A percentile compares a stretch with the other conserved stretches of the same genome.
Conservation (phyloP, 164 flowering plant species). For the Annona cherimola region DNA sequence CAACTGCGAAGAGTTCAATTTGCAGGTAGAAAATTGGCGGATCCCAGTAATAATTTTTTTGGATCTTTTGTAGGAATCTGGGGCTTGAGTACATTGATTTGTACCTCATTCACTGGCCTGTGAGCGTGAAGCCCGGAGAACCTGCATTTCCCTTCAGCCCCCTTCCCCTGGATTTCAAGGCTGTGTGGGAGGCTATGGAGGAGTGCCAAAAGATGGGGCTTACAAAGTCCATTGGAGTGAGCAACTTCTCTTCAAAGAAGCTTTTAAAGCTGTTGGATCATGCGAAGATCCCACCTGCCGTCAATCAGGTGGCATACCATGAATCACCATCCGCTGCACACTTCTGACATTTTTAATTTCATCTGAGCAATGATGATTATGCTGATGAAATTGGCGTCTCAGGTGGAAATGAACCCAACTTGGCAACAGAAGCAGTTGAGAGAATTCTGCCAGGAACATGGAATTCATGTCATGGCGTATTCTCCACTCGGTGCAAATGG, state of each 20-base stretch:
- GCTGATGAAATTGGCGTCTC: not conserved
- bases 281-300: constrained; percentile 21
- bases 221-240: constrained; percentile 21
- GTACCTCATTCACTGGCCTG: constrained; percentile 12
- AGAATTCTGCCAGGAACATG: constrained; percentile 19
- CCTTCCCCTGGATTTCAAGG: constrained; percentile 10
- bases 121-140: constrained; percentile 7
- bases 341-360: too few relatives aligned
- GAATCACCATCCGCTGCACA: too few relatives aligned
- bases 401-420: constrained; percentile 29
- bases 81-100: constrained; percentile 10
- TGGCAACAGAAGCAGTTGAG: constrained; percentile 27
- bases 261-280: constrained; percentile 6
- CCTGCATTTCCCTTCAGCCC: not conserved
- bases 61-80: constrained; percentile 8
- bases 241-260: constrained; percentile 25
- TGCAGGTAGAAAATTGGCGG: too few relatives aligned
- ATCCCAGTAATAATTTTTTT: too few relatives aligned
- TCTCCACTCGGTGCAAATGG: constrained; percentile 25
- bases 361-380: not conserved
- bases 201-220: constrained; percentile 19
- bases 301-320: constrained; percentile 11
- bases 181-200: constrained; percentile 20
- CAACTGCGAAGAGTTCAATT: too few relatives aligned
- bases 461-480: constrained; percentile 24